phyloP scores from a whole-genome alignment of 1,284 basidiomycete species.

The Sphagnurus paluster region DNA sequence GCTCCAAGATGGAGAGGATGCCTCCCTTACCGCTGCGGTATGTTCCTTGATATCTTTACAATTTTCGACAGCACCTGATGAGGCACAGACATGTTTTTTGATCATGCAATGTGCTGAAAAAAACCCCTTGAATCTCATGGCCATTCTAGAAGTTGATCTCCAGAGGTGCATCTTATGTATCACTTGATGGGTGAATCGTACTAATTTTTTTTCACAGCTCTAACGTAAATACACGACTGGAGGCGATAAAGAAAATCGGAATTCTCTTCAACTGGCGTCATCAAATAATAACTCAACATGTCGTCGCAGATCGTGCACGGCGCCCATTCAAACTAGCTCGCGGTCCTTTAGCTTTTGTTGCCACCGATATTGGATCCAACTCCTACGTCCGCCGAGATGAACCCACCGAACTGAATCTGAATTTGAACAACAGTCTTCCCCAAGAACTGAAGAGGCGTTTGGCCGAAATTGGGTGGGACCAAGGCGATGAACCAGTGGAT shows the following conservation, averaged over 20 bases:
- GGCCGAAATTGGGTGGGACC: constrained; percentile 70
- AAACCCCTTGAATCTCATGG: constrained; percentile 43
- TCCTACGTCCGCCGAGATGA: constrained; percentile 56
- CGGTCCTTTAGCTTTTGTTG: constrained; percentile 63
- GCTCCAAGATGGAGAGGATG: constrained; percentile 44
- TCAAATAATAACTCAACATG: constrained; percentile 61
- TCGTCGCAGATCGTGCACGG: constrained; percentile 57
- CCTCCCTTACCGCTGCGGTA: constrained; percentile 52
- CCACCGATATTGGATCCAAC: constrained; percentile 68
- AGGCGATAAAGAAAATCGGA: constrained; percentile 52
- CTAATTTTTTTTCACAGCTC: constrained; percentile 34
- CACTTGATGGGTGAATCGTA: too few relatives aligned
- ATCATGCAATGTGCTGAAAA: constrained; percentile 75
- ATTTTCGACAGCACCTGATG: background rate
- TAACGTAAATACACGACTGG: constrained; percentile 43
- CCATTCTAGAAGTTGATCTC: constrained; percentile 55
- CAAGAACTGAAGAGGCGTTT: constrained; percentile 61
- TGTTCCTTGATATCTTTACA: constrained; percentile 22
- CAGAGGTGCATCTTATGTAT: constrained; percentile 48
- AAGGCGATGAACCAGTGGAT: constrained; percentile 55
- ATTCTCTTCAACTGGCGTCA: constrained; percentile 63
- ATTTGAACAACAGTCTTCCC: constrained; percentile 58
- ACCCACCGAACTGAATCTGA: constrained; percentile 44
- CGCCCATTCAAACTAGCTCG: constrained; percentile 69
- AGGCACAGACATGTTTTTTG: constrained; percentile 60